Base-by-base conservation (phyloP, 495 filamentous ascomycete species). In the Talaromyces adpressus region DNA sequence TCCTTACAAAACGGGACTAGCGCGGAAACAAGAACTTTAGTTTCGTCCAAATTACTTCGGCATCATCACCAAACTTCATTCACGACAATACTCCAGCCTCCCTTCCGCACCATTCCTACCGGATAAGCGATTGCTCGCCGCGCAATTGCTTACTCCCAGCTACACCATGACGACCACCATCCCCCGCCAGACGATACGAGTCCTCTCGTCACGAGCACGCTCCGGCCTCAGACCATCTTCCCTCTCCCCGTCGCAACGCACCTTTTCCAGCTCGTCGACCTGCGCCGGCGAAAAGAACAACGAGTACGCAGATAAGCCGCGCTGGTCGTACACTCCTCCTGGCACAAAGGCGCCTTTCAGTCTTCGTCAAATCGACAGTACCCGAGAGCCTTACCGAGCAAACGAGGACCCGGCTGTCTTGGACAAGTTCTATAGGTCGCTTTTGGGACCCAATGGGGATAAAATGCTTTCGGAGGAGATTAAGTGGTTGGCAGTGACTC, bases 401-500 rank as follows among this genome's bases (percentile, higher is more conserved):
- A 98, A 99, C 74, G 78, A 86, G 4, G 84, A 93, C 67, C 90
- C 89, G 14, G 75, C 75, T 58, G 75, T 79, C 62, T 76, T 99
- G 47, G 89, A 98, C 71, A 72, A 79, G 45, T 87, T 91, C 72
- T 93, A 96, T 73, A 79, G 81, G 47, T 78, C 77, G 27, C 72
- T 97, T 62, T 76, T 97, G 59, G 91, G 93, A 22, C 73, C 74
- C 61, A 81, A 83, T 61, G 89, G 91, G 66, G 83, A 87, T 62
- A 80, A 82, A 66, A 68, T 93, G 72, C 81, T 98, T 65, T 87
- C 87, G 36, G 92, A 97, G 2, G 92, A 98, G 76, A 80, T 93
- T 67, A 97, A 97, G 76, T 99, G 93, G 94, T 82, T 97, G 67
- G 93, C 93, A 11, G 84, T 99, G 63, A 99, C 94, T 45, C 94